These are phyloP conservation scores for Oxalis stricta DNA, from an alignment of 441 rosid genomes.

Conservation along the genomic window DNA sequence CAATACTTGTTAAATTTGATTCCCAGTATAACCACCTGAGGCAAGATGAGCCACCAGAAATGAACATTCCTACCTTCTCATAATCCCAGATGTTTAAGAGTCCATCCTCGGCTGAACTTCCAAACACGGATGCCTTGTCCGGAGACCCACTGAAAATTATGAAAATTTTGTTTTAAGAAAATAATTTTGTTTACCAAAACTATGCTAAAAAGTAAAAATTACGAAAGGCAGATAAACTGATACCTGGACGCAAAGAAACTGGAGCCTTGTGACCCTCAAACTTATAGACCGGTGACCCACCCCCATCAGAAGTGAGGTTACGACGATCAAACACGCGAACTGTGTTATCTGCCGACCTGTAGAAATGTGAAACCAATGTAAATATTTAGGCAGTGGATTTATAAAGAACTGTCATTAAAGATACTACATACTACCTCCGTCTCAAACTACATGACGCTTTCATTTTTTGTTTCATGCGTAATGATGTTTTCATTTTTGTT, in stretches of 20 bases:
- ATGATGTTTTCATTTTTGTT: no score
- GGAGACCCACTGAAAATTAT: constrained; percentile 79
- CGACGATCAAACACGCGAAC: constrained; percentile 85
- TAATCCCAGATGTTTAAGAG: constrained; percentile 93
- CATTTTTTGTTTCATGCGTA: no score
- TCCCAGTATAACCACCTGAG: not conserved
- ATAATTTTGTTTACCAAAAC: not conserved
- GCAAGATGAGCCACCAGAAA: not conserved
- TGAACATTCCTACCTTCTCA: constrained; percentile 48
- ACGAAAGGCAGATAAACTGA: not conserved
- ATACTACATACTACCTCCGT: no score
- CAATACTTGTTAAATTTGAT: no score
- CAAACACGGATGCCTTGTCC: constrained; percentile 84
- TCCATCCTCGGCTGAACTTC: constrained; percentile 98
- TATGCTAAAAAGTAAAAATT: not conserved
- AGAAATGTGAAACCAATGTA: not conserved
- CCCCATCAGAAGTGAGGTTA: constrained; percentile 59
- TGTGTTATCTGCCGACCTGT: constrained; percentile 92
- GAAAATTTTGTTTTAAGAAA: not conserved
- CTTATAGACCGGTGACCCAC: constrained; percentile 64
- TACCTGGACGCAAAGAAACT: constrained; percentile 97
- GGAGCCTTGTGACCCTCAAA: constrained; percentile 96
- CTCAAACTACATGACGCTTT: no score
- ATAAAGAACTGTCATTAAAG: no score
- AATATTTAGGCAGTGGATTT: no score